These are phyloP conservation scores for Phytophthora hybrid DNA, from an alignment of 352 stramenopile genomes.

Conservation along the genomic window DNA sequence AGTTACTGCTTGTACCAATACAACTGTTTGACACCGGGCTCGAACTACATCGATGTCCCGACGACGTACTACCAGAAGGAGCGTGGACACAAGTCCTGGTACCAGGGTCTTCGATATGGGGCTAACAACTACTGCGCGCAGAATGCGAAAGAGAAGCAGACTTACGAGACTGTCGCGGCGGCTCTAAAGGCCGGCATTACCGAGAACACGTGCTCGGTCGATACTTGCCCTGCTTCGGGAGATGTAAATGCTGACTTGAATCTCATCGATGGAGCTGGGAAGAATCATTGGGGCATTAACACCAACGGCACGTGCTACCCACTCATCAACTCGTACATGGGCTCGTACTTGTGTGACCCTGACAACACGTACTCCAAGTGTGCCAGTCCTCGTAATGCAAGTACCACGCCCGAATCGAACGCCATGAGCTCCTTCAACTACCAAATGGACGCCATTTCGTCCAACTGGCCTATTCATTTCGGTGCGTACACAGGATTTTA, in stretches of 20 bases:
- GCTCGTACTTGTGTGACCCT: constrained; percentile 61
- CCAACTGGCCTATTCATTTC: constrained; percentile 70
- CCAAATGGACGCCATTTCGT: constrained; percentile 52
- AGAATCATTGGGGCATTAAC: constrained; percentile 68
- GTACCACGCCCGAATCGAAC: constrained; percentile 35
- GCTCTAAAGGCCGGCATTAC: constrained; percentile 45
- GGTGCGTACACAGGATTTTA: constrained; percentile 62
- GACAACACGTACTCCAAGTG: constrained; percentile 55
- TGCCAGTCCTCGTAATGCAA: constrained; percentile 36
- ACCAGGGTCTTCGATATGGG: constrained; percentile 63
- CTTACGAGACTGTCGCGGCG: constrained; percentile 35
- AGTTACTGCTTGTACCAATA: constrained; percentile 54
- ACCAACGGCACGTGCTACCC: constrained; percentile 71
- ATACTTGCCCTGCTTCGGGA: constrained; percentile 50
- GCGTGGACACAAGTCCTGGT: constrained; percentile 59
- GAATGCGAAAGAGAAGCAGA: constrained; percentile 31
- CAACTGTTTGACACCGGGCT: constrained; percentile 53
- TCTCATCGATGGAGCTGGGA: constrained; percentile 46
- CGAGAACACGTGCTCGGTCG: constrained; percentile 50
- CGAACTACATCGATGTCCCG: constrained; percentile 42
- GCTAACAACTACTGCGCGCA: constrained; percentile 56
- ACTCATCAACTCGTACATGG: constrained; percentile 69
- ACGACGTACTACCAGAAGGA: constrained; percentile 42
- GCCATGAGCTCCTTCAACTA: constrained; percentile 59
- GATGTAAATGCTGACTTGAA: constrained; percentile 58